Conservation (phyloP, 129 eudicot genomes). For the Saussurea involucrata region DNA sequence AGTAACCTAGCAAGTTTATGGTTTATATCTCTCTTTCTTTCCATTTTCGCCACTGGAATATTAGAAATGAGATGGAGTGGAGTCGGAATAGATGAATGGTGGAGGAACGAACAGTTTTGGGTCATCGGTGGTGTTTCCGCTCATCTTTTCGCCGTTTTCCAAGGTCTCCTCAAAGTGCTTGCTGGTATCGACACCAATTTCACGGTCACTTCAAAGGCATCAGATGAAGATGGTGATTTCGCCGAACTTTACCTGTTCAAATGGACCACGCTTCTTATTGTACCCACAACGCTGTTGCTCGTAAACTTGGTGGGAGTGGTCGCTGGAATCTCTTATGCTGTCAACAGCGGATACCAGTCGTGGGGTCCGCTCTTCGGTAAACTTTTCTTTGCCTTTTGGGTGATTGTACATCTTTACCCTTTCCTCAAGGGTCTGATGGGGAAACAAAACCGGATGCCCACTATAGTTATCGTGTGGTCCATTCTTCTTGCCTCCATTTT, state of each 20-base stretch:
- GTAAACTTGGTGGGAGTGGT: slow-evolving; percentile 39
- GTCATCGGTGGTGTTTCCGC: slow-evolving; percentile 48
- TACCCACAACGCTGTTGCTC: slow-evolving; percentile 35
- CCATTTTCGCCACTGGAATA: slow-evolving; percentile 43
- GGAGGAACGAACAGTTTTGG: slow-evolving; percentile 53
- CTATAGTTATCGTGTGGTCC: slow-evolving; percentile 42
- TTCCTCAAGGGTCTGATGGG: slow-evolving; percentile 49
- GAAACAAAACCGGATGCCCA: slow-evolving; percentile 38
- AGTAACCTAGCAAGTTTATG: slow-evolving; percentile 47
- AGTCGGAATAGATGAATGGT: slow-evolving; percentile 48
- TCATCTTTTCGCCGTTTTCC: slow-evolving; percentile 42
- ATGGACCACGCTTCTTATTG: slow-evolving; percentile 41
- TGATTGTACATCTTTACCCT: slow-evolving; percentile 45
- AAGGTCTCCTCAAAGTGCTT: slow-evolving; percentile 42
- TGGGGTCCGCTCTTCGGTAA: slow-evolving; percentile 50
- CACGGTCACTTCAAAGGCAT: slow-evolving; percentile 45
- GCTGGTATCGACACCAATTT: slow-evolving; percentile 48
- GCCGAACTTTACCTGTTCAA: slow-evolving; percentile 41
- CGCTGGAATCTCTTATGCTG: slow-evolving; percentile 40
- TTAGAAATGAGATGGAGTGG: slow-evolving; percentile 54
- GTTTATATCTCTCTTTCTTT: slow-evolving; percentile 46
- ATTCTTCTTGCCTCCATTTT: slow-evolving; percentile 43
- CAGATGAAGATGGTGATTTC: slow-evolving; percentile 41
- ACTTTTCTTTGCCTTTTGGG: slow-evolving; percentile 45
- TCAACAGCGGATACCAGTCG: slow-evolving; percentile 45